Percentiles rank a stretch among this genome's conserved stretches.
These are phyloP conservation scores for Thelonectria olida DNA, from an alignment of 2,329 filamentous ascomycete genomes.

Conservation along the genomic window DNA sequence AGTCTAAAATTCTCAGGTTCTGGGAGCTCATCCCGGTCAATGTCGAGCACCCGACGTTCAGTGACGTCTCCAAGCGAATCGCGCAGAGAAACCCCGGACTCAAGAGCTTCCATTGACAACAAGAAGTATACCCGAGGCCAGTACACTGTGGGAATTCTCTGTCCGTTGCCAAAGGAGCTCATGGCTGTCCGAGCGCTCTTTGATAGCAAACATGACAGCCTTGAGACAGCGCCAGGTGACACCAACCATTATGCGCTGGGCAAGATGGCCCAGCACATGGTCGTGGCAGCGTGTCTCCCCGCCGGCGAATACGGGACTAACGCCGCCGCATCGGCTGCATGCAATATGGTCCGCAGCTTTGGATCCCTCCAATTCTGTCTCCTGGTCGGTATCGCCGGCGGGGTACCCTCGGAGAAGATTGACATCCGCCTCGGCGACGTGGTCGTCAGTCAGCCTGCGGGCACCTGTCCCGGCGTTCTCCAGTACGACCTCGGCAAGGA, in stretches of 20 bases:
- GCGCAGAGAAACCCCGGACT: background rate
- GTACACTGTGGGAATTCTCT: slow-evolving; percentile 25
- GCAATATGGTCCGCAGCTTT: slow-evolving; percentile 22
- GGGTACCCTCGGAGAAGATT: background rate
- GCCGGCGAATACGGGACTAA: slow-evolving; percentile 23
- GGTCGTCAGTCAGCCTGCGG: slow-evolving; percentile 13
- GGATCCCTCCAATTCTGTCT: slow-evolving; percentile 3
- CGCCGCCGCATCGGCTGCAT: slow-evolving; percentile 11
- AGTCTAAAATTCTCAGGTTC: background rate
- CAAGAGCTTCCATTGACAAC: background rate
- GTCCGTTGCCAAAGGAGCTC: slow-evolving; percentile 18
- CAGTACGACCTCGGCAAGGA: slow-evolving; percentile 28
- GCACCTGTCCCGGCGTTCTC: slow-evolving; percentile 9
- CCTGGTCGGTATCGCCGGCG: slow-evolving; percentile 11
- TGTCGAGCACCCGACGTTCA: background rate
- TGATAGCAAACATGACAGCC: background rate
- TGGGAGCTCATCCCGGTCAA: background rate
- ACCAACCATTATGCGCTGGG: slow-evolving; percentile 23
- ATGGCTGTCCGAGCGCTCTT: slow-evolving; percentile 16
- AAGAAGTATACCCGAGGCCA: background rate
- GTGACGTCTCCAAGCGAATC: background rate
- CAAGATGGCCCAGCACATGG: slow-evolving; percentile 15
- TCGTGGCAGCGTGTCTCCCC: slow-evolving; percentile 27
- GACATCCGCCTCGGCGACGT: slow-evolving; percentile 29
- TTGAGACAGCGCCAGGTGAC: background rate